A percentile compares a stretch with the other conserved stretches of the same genome.
Conservation (phyloP, 768 basidiomycete species). For the Collybia sordida region DNA sequence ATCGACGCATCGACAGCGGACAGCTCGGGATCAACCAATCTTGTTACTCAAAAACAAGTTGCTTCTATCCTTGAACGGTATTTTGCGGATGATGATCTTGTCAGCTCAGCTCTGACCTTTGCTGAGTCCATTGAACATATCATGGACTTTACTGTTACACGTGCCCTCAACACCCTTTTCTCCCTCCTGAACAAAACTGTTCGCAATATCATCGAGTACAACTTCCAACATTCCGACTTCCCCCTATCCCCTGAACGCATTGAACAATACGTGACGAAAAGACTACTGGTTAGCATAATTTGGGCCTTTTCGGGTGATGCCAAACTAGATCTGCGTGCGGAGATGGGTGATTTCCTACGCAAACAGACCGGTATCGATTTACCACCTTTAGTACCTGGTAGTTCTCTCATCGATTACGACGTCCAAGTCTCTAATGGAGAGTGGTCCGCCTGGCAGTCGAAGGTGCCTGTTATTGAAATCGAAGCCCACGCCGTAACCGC, state of each 20-base stretch:
- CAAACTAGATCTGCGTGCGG: conserved; percentile 84
- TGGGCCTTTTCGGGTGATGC: conserved; percentile 99
- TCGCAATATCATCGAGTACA: conserved; percentile 93
- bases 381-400: conserved; percentile 71
- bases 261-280: conserved; percentile 89
- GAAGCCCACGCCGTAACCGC: conserved; percentile 96
- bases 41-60: conserved; percentile 75
- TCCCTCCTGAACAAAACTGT: conserved; percentile 96
- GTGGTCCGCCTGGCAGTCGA: conserved; percentile 90
- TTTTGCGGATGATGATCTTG: conserved; percentile 81
- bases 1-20: conserved; percentile 47
- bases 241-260: conserved; percentile 81
- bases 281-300: conserved; percentile 86
- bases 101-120: conserved; percentile 73
- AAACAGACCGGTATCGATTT: conserved; percentile 88
- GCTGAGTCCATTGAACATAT: conserved; percentile 92
- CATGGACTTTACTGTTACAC: conserved; percentile 95
- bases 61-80: conserved; percentile 75
- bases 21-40: conserved; percentile 54
- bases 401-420: conserved; percentile 92
- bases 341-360: conserved; percentile 85
- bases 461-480: conserved; percentile 94
- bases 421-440: conserved; percentile 84
- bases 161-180: conserved; percentile 94
- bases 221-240: conserved; percentile 93